Conservation (phyloP, 257 asterid genomes). For the Fraxinus excelsior region DNA sequence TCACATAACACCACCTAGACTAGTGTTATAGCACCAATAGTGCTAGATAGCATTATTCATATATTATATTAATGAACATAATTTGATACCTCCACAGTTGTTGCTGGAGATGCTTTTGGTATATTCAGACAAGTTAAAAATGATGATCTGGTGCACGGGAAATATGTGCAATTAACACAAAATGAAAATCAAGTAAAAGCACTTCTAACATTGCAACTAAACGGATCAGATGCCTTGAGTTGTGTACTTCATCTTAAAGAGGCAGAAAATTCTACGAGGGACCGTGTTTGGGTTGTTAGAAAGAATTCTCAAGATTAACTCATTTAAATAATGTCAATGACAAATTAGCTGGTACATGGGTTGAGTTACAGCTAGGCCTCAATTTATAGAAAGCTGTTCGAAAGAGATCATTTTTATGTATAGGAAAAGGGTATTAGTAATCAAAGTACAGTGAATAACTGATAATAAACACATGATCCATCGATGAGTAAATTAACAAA, state of each 20-base stretch:
- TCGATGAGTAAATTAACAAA: neutral
- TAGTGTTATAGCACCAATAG: no score
- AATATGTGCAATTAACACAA: conserved; percentile 25
- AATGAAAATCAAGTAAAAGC: conserved; percentile 16
- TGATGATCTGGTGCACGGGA: conserved; percentile 47
- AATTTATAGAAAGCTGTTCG: neutral
- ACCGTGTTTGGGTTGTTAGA: neutral
- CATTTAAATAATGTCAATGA: neutral
- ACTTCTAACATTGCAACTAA: neutral
- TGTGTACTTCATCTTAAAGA: neutral
- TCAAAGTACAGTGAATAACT: conserved; percentile 2
- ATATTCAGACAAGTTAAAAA: conserved; percentile 42
- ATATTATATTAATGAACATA: neutral
- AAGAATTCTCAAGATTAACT: neutral
- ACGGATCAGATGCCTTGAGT: neutral
- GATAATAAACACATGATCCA: neutral
- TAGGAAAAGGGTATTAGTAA: neutral
- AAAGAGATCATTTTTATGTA: neutral
- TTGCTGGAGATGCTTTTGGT: conserved; percentile 60
- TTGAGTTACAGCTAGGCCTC: conserved; percentile 5
- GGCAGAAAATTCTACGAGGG: neutral
- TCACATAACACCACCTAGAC: no score
- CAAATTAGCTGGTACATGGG: neutral
- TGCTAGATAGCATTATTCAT: no score
- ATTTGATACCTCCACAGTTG: conserved; percentile 75